Evolutionary conservation across 169 alveolate genomes (phyloP).

Genomic region (Perkinsus olseni): DNA sequence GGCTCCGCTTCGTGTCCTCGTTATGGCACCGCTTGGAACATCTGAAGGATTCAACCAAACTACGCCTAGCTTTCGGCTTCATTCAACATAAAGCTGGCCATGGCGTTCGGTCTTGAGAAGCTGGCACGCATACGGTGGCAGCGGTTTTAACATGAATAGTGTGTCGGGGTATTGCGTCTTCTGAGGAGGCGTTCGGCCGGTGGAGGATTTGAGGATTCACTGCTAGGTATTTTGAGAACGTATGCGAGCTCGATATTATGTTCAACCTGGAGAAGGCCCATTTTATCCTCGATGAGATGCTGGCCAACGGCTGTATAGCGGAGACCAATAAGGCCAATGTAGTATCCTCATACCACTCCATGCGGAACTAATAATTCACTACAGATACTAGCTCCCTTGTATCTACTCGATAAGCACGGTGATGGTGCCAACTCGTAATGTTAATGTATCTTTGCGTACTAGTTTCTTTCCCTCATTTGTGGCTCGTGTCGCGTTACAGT

Average conservation of each 20-base stretch:
- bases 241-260: conserved; percentile 85
- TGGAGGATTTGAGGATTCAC: too few species aligned
- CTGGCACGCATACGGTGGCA: too few species aligned
- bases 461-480: neutral
- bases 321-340: conserved; percentile 85
- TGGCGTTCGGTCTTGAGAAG: too few species aligned
- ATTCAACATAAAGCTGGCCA: too few species aligned
- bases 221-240: conserved; percentile 90
- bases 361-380: conserved; percentile 7
- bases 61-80: too few species aligned
- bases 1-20: too few species aligned
- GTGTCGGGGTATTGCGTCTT: too few species aligned
- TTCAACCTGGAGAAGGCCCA: conserved; percentile 96
- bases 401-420: neutral
- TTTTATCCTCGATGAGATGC: conserved; percentile 93
- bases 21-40: too few species aligned
- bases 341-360: conserved; percentile 31
- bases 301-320: conserved; percentile 82
- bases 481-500: too few species aligned
- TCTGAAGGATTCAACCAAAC: too few species aligned
- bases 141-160: too few species aligned
- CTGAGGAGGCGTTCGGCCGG: too few species aligned
- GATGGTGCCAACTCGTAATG: neutral
- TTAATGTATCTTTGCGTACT: neutral
- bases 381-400: neutral